Conservation (phyloP, 108 stramenopile species). For the Nitzschia inconspicua region DNA sequence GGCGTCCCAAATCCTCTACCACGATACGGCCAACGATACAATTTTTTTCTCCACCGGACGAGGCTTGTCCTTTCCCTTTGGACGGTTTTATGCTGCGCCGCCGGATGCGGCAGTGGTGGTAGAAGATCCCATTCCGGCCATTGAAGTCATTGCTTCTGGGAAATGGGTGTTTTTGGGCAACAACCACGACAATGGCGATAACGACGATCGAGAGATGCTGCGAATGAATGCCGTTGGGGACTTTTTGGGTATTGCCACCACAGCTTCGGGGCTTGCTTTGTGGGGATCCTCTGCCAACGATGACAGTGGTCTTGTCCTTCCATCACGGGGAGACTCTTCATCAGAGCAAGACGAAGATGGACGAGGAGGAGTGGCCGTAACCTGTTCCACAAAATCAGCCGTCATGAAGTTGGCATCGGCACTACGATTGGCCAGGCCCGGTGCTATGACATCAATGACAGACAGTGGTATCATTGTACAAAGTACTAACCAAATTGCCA, state of each 20-base stretch:
- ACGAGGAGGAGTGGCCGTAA: conserved; percentile 29
- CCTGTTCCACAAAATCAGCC: conserved; percentile 24
- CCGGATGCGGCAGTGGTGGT: conserved; percentile 11
- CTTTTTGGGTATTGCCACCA: conserved; percentile 17
- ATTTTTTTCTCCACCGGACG: conserved; percentile 1
- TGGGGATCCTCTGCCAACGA: conserved; percentile 8
- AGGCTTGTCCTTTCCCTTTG: conserved; percentile 22
- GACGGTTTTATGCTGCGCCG: conserved; percentile 13
- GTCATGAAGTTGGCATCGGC: conserved; percentile 22
- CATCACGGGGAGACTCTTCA: not conserved
- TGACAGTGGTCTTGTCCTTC: conserved; percentile 4
- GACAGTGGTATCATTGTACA: conserved; percentile 39
- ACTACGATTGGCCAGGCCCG: not conserved
- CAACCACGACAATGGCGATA: not conserved
- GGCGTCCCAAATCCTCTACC: conserved; percentile 14
- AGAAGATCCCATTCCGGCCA: conserved; percentile 11
- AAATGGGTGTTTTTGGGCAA: conserved; percentile 19
- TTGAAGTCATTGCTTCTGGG: conserved; percentile 11
- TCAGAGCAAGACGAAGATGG: not conserved
- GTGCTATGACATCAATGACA: conserved; percentile 14
- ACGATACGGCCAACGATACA: not conserved
- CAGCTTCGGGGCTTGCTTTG: not conserved
- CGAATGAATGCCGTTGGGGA: conserved; percentile 13
- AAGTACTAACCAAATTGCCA: not conserved
- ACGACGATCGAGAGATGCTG: conserved; percentile 12